Evolutionary conservation across 306 rosid genomes (phyloP).

Genomic region (Dryas alaskensis): DNA sequence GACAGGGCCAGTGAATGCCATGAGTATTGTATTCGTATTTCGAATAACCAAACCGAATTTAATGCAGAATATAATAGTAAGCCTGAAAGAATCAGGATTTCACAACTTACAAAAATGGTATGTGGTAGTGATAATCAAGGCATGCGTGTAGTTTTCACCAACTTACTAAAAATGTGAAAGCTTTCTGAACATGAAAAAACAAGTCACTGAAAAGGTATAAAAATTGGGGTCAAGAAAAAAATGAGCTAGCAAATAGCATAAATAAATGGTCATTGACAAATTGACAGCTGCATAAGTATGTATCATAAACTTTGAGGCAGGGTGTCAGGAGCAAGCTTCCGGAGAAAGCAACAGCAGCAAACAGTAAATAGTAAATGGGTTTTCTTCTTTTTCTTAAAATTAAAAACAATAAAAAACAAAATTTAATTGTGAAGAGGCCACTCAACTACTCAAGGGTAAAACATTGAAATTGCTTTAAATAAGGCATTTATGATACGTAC

Average conservation of each 20-base stretch:
- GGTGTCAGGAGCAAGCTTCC: constrained; percentile 4
- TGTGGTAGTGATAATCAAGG: too few species aligned
- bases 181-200: not conserved
- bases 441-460: too few species aligned
- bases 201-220: not conserved
- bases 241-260: not conserved
- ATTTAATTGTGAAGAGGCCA: constrained; percentile 13
- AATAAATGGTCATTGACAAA: constrained; percentile 2
- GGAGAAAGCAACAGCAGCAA: constrained; percentile 30
- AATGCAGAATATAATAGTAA: not conserved
- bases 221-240: constrained; percentile 4
- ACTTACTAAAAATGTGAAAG: constrained; percentile 16
- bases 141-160: too few species aligned
- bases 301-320: constrained; percentile 18
- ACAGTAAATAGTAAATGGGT: too few species aligned
- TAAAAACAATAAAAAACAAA: not conserved
- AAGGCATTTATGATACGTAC: too few species aligned
- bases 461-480: constrained; percentile 4
- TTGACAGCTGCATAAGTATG: too few species aligned
- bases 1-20: too few species aligned
- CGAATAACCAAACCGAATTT: too few species aligned
- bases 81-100: not conserved
- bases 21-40: too few species aligned
- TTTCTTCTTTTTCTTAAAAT: constrained; percentile 8
- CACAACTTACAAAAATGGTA: constrained; percentile 1